Conservation (phyloP, 192 early-diverging fungal genomes). For the Entomortierella parvispora region DNA sequence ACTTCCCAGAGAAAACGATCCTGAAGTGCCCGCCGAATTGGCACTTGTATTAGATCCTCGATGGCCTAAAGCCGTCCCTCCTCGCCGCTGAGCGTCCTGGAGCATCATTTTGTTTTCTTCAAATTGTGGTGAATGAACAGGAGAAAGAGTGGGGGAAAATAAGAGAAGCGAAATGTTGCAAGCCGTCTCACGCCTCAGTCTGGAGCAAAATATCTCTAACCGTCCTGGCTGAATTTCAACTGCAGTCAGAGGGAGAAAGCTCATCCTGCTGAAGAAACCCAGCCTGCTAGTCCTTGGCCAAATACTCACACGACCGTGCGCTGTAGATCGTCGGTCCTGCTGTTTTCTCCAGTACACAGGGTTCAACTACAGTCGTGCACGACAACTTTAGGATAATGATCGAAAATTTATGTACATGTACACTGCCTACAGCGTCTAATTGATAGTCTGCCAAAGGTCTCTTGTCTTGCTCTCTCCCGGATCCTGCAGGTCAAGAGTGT, state of each 20-base stretch:
- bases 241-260: no score
- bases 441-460: neutral
- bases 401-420: no score
- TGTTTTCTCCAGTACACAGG: neutral
- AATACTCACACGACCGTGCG: neutral
- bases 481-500: constrained; percentile 44
- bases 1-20: constrained; percentile 12
- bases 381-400: no score
- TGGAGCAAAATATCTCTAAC: neutral
- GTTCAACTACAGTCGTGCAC: no score
- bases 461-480: constrained; percentile 20
- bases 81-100: no score
- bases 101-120: no score
- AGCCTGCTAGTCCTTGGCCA: neutral
- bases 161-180: neutral
- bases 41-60: neutral
- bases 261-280: no score
- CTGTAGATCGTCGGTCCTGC: no score
- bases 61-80: neutral
- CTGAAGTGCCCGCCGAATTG: neutral
- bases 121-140: neutral
- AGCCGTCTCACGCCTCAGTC: neutral
- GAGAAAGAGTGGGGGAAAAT: neutral
- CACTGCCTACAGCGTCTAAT: no score
- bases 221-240: neutral